Evolutionary conservation across 1,284 basidiomycete species (phyloP).

Genomic region (Ustilago crameri): DNA sequence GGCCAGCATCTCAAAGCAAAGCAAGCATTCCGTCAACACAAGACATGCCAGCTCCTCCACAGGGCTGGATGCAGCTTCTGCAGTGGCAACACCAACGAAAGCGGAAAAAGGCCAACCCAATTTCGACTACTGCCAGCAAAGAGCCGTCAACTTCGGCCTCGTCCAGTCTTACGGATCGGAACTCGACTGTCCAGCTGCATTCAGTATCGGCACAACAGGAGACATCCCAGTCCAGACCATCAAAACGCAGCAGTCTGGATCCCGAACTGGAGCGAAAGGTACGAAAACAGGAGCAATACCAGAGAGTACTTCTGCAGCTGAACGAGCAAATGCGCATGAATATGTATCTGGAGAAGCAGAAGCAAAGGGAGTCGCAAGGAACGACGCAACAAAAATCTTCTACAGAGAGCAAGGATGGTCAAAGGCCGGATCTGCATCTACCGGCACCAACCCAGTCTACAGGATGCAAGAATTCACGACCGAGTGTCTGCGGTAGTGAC

Average conservation of each 20-base stretch:
- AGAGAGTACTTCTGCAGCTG: conserved; percentile 21
- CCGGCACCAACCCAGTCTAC: conserved; percentile 5
- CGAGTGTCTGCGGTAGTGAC: too few species aligned
- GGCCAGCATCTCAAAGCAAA: too few species aligned
- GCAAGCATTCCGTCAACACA: neutral
- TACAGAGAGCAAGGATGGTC: conserved; percentile 1
- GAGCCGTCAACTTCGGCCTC: neutral
- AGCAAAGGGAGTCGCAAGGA: conserved; percentile 16
- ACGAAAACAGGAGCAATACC: conserved; percentile 28
- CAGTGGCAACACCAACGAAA: conserved; percentile 26
- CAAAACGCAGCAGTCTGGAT: conserved; percentile 5
- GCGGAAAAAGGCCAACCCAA: conserved; percentile 5
- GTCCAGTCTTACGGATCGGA: neutral
- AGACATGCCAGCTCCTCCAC: conserved; percentile 12
- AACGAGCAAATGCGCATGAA: conserved; percentile 27
- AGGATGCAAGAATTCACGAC: too few species aligned
- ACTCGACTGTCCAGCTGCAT: neutral
- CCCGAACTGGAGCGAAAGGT: conserved; percentile 24
- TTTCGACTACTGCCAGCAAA: neutral
- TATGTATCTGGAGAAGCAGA: conserved; percentile 28
- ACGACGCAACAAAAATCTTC: neutral
- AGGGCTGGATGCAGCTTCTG: conserved; percentile 9
- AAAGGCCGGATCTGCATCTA: too few species aligned
- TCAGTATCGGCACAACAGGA: neutral
- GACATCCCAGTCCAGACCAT: neutral